Conservation (phyloP, 2,329 filamentous ascomycete genomes). For the Cladophialophora carrionii region DNA sequence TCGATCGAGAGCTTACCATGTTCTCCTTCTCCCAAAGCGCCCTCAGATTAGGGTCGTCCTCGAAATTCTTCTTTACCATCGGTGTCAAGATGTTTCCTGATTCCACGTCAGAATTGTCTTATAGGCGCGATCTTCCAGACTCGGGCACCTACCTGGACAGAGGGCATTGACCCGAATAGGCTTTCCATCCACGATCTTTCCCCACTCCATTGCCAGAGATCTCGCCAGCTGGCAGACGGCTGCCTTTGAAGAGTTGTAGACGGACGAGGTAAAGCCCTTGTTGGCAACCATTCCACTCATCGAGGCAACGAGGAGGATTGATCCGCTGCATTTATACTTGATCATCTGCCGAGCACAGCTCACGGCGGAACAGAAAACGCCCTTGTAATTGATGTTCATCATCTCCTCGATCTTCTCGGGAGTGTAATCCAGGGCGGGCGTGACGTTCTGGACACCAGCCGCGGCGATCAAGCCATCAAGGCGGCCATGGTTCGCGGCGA, state of each 20-base stretch:
- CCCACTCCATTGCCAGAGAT: conserved; percentile 52
- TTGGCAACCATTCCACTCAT: conserved; percentile 67
- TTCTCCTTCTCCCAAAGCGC: conserved; percentile 52
- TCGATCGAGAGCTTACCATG: conserved; percentile 47
- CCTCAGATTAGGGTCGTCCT: conserved; percentile 67
- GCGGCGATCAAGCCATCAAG: conserved; percentile 50
- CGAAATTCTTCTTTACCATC: conserved; percentile 82
- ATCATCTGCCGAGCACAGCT: conserved; percentile 69
- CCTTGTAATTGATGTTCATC: conserved; percentile 41
- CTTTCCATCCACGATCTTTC: conserved; percentile 42
- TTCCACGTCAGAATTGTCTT: neutral
- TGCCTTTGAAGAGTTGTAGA: conserved; percentile 52
- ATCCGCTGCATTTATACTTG: conserved; percentile 60
- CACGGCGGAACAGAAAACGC: conserved; percentile 37
- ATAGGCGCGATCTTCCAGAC: neutral
- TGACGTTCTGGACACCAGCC: conserved; percentile 50
- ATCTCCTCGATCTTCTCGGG: conserved; percentile 45
- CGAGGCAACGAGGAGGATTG: conserved; percentile 65
- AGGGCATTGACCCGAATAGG: conserved; percentile 59
- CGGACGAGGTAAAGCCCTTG: conserved; percentile 43
- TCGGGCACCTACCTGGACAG: conserved; percentile 50
- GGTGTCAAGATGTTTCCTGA: conserved; percentile 58
- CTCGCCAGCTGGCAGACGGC: conserved; percentile 49
- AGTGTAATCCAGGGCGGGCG: conserved; percentile 48
- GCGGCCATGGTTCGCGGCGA: conserved; percentile 44